phyloP scores from a whole-genome alignment of 2,329 filamentous ascomycete genomes.

The Monilinia aucupariae region DNA sequence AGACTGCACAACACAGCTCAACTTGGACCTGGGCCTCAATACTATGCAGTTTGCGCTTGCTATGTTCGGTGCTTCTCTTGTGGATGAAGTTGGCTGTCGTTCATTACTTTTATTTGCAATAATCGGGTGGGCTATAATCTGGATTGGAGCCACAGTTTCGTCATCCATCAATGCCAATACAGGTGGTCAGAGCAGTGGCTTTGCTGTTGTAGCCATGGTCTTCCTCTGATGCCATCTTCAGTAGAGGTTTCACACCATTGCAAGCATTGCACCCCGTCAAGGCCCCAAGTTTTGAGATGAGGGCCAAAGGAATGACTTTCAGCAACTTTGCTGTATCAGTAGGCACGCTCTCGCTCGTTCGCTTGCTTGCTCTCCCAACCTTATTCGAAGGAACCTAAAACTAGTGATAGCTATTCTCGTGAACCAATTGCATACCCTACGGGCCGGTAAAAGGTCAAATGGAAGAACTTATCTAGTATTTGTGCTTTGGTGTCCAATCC shows the following conservation, averaged over 20 bases:
- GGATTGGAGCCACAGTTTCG: constrained; percentile 43
- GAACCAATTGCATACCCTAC: constrained; percentile 43
- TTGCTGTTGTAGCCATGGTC: constrained; percentile 46
- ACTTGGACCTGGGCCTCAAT: constrained; percentile 49
- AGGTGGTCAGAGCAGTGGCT: constrained; percentile 35
- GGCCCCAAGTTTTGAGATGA: constrained; percentile 47
- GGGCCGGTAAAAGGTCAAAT: constrained; percentile 44
- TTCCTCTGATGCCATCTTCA: constrained; percentile 50
- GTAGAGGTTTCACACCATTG: constrained; percentile 41
- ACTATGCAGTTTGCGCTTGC: constrained; percentile 50
- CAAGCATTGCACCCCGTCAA: constrained; percentile 49
- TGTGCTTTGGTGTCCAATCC: constrained; percentile 39
- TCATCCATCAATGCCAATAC: constrained; percentile 24
- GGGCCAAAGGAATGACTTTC: constrained; percentile 52
- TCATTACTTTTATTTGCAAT: constrained; percentile 47
- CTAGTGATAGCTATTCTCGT: constrained; percentile 36
- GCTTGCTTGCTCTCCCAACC: background rate
- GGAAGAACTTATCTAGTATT: constrained; percentile 52
- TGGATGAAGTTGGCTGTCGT: constrained; percentile 52
- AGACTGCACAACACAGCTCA: constrained; percentile 43
- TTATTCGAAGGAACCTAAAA: background rate
- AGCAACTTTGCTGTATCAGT: constrained; percentile 42
- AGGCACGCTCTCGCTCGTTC: constrained; percentile 28
- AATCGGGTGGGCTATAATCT: constrained; percentile 43
- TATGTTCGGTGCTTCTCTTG: constrained; percentile 48